Conservation (phyloP, 139 green algal genomes). For the Picochlorum sp. region DNA sequence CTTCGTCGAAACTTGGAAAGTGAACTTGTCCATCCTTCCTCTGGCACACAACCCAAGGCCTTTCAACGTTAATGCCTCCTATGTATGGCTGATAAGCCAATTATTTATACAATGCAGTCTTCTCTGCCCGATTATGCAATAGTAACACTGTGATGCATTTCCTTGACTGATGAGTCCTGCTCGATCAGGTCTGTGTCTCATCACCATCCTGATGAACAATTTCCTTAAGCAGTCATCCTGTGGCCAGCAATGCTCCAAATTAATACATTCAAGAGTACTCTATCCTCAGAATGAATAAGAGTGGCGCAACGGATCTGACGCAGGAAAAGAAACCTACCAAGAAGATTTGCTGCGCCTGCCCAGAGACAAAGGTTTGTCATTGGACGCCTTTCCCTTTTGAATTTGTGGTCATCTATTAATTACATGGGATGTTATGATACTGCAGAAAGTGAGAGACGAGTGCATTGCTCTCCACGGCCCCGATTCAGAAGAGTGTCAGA, state of each 20-base stretch:
- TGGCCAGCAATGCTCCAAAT: not conserved
- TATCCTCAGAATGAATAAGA: not conserved
- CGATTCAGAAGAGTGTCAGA: conserved; percentile 54
- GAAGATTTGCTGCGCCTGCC: conserved; percentile 87
- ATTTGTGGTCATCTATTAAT: not conserved
- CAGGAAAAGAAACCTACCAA: conserved; percentile 8
- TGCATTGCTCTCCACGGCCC: conserved; percentile 63
- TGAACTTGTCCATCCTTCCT: conserved; percentile 5
- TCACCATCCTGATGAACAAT: too few relatives aligned
- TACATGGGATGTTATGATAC: not conserved
- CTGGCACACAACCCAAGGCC: not conserved
- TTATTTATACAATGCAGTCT: too few relatives aligned
- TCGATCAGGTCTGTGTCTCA: too few relatives aligned
- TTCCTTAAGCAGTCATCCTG: too few relatives aligned
- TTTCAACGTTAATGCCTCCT: not conserved
- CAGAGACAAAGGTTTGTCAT: conserved; percentile 72
- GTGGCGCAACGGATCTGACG: not conserved
- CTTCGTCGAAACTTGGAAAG: conserved; percentile 50
- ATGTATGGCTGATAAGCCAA: too few relatives aligned
- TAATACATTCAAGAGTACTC: not conserved
- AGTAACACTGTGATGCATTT: too few relatives aligned
- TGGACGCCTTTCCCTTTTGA: not conserved
- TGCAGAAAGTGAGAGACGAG: conserved; percentile 49
- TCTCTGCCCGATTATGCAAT: too few relatives aligned
- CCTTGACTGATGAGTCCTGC: too few relatives aligned